Conservation (phyloP, 352 stramenopile genomes). For the Globisporangium solare region DNA sequence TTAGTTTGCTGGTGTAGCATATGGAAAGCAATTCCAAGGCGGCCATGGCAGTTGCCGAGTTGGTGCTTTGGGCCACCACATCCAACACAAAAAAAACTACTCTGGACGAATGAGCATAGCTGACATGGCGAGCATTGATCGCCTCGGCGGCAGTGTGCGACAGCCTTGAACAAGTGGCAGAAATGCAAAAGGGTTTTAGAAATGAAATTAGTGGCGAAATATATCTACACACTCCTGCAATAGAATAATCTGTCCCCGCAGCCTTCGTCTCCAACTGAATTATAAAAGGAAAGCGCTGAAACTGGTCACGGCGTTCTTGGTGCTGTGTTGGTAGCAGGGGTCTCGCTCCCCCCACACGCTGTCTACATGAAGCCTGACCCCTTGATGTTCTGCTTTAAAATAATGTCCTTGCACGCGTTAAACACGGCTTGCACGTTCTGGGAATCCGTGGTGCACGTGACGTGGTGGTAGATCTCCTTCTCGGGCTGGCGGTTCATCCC, state of each 20-base stretch:
- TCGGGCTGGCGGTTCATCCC: conserved; percentile 91
- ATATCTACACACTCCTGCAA: conserved; percentile 15
- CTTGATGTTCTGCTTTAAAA: conserved; percentile 93
- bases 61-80: no score
- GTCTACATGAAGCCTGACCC: conserved; percentile 86
- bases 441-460: conserved; percentile 96
- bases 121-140: no score
- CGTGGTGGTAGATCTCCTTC: conserved; percentile 93
- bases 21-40: neutral
- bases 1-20: no score
- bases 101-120: no score
- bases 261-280: conserved; percentile 4
- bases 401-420: conserved; percentile 96
- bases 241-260: conserved; percentile 2
- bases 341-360: no score
- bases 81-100: no score
- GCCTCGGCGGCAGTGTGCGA: neutral
- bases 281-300: conserved; percentile 13
- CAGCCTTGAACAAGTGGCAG: neutral
- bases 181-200: conserved; percentile 12
- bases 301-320: neutral
- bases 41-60: no score
- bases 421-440: conserved; percentile 96
- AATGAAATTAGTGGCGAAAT: conserved; percentile 5
- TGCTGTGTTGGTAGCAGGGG: neutral